Conservation (phyloP, 2,329 filamentous ascomycete species). For the Botrytis sinoallii region DNA sequence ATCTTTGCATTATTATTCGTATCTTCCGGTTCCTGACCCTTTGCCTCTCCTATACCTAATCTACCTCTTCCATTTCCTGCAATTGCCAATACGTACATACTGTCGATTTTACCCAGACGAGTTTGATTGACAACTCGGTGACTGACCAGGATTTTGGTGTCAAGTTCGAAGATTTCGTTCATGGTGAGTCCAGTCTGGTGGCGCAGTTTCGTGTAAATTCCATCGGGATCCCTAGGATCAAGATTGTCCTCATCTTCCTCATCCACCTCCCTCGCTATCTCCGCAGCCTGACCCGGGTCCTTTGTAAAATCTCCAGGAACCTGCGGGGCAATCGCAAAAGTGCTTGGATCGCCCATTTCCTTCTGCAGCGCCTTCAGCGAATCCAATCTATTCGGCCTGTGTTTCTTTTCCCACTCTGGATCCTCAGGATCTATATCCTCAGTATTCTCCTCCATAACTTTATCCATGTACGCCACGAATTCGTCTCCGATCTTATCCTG, state of each 20-base stretch:
- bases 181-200: slow-evolving; percentile 54
- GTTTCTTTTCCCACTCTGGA: slow-evolving; percentile 14
- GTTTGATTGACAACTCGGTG: slow-evolving; percentile 88
- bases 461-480: slow-evolving; percentile 47
- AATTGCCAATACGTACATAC: slow-evolving; percentile 71
- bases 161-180: slow-evolving; percentile 52
- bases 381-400: slow-evolving; percentile 26
- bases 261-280: slow-evolving; percentile 19
- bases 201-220: slow-evolving; percentile 39
- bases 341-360: slow-evolving; percentile 26
- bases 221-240: slow-evolving; percentile 37
- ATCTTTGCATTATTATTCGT: slow-evolving; percentile 71
- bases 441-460: slow-evolving; percentile 25
- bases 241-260: slow-evolving; percentile 26
- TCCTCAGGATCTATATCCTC: slow-evolving; percentile 23
- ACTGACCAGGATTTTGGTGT: slow-evolving; percentile 68
- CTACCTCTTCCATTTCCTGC: slow-evolving; percentile 85
- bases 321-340: slow-evolving; percentile 29
- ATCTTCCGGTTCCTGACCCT: slow-evolving; percentile 70
- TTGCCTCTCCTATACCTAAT: slow-evolving; percentile 85
- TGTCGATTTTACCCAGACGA: slow-evolving; percentile 87
- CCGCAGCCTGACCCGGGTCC: slow-evolving; percentile 12
- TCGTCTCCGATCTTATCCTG: slow-evolving; percentile 60
- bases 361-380: slow-evolving; percentile 28
- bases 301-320: slow-evolving; percentile 29